Base-by-base conservation (phyloP, 2,329 filamentous ascomycete species). In the Alternaria brassicicola region DNA sequence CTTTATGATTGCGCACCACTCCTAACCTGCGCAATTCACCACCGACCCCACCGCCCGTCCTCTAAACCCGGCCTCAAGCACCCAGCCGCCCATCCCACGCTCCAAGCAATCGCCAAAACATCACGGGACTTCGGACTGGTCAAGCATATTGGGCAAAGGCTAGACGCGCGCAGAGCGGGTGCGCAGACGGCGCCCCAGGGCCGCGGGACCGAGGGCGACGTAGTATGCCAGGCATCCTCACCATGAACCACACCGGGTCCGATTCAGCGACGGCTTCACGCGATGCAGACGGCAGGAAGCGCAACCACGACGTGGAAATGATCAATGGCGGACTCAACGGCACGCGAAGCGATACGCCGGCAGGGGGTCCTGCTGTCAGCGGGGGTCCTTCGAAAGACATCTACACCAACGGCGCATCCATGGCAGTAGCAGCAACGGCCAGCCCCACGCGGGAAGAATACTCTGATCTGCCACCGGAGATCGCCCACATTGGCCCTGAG, bases 401-500 rank as follows among this genome's bases (percentile, higher is more conserved):
- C 26, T 35, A 23, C 41, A 52, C 53, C 31, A 70, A 73, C 25
- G 70, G 68, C 49, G 42, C 62, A 42, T 62, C 64, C 23, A 52
- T 57, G 25, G 55, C 63, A n/a, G 53, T 59, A 3, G 17, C 62
- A 45, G 57, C 57, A 21, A 52, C 59, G 26, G 10, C 54, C 6
- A 47, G 43, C 4, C 43, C 57, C n/a, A 33, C 63, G 12, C 52
- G 57, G 31, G 64, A 67, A 21, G 66, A 72, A 31, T 59, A 72
- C 45, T 60, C 67, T 8, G 66, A 79, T 38, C 67, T 77, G 9
- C 82, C 83, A 3, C 85, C 84, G 15, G 81, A 84, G 61, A 77
- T 88, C 38, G 77, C 79, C 46, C 92, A 96, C 71, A 89, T 96
- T 57, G 89, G 89, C 0, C 82, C 88, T 56, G 89, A 75, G 21